Conservation (phyloP, 345 rosid species). For the Microcos paniculata region DNA sequence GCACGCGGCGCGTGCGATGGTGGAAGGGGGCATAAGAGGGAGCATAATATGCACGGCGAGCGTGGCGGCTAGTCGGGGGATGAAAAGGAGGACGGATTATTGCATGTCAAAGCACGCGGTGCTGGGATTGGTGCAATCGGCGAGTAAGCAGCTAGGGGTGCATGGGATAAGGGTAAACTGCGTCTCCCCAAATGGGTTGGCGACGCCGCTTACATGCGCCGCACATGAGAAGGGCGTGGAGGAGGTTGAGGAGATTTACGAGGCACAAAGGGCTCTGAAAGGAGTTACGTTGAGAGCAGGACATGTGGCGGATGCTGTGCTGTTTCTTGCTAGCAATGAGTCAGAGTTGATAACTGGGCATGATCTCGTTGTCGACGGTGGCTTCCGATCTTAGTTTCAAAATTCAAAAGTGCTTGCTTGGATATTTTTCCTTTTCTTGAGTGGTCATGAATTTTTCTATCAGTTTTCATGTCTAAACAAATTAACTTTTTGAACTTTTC, state of each 20-base stretch:
- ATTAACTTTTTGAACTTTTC: too few relatives aligned
- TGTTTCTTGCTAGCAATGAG: constrained; percentile 9
- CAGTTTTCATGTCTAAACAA: too few relatives aligned
- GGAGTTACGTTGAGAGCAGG: background rate
- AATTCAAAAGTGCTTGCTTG: too few relatives aligned
- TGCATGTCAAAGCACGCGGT: constrained; percentile 21
- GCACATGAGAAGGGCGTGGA: constrained; percentile 1
- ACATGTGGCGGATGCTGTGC: constrained; percentile 15
- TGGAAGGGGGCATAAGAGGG: background rate
- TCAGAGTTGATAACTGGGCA: constrained; percentile 13
- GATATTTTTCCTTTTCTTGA: too few relatives aligned
- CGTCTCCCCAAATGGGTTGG: constrained; percentile 4
- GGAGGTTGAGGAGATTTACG: constrained; percentile 8
- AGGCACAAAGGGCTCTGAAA: background rate
- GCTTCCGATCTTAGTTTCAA: background rate
- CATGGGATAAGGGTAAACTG: constrained; percentile 12
- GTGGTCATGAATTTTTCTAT: too few relatives aligned
- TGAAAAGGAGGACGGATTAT: constrained; percentile 4
- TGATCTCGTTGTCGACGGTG: constrained; percentile 14
- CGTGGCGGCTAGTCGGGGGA: background rate
- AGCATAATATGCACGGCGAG: constrained; percentile 18
- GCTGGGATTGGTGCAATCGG: constrained; percentile 5
- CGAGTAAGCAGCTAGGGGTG: constrained; percentile 11
- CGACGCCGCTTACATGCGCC: constrained; percentile 13
- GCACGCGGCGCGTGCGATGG: constrained; percentile 15